Evolutionary conservation across 352 stramenopile species (phyloP).

Genomic region (Globisporangium camurandrum): DNA sequence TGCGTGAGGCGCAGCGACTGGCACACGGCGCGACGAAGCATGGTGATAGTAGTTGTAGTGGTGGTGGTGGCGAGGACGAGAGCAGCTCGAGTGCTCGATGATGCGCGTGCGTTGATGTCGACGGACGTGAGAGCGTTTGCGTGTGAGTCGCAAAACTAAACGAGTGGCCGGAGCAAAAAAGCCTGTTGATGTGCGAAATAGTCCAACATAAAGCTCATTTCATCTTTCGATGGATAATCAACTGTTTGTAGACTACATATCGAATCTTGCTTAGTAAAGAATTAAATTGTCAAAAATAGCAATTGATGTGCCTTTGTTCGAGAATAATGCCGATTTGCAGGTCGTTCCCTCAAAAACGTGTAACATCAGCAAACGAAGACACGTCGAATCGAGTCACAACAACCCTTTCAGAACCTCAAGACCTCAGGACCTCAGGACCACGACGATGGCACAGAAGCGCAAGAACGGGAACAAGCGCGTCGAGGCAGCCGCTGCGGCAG

Average conservation of each 20-base stretch:
- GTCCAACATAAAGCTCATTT: no score
- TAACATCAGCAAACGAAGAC: not conserved
- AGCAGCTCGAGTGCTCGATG: not conserved
- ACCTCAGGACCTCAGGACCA: not conserved
- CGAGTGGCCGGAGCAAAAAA: slow-evolving; percentile 6
- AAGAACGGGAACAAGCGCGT: slow-evolving; percentile 12
- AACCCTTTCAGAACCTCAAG: not conserved
- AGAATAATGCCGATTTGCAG: not conserved
- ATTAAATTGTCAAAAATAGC: not conserved
- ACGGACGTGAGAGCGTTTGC: not conserved
- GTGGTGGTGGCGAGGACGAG: not conserved
- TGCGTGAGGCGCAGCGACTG: slow-evolving; percentile 19
- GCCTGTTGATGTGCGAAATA: not conserved
- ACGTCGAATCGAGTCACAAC: not conserved
- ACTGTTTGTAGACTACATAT: not conserved
- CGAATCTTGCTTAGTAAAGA: not conserved
- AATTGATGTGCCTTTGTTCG: not conserved
- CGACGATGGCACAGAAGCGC: slow-evolving; percentile 10
- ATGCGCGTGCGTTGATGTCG: not conserved
- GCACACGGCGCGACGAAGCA: slow-evolving; percentile 54
- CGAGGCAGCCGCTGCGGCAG: not conserved
- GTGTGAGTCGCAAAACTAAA: slow-evolving; percentile 8
- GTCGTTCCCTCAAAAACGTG: not conserved
- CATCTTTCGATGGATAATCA: not conserved
- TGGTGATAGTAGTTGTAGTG: slow-evolving; percentile 7